A percentile compares a stretch with the other conserved stretches of the same genome.
phyloP scores from a whole-genome alignment of 1,139 yeast genomes.

The Yamadazyma pseudoaaseri region DNA sequence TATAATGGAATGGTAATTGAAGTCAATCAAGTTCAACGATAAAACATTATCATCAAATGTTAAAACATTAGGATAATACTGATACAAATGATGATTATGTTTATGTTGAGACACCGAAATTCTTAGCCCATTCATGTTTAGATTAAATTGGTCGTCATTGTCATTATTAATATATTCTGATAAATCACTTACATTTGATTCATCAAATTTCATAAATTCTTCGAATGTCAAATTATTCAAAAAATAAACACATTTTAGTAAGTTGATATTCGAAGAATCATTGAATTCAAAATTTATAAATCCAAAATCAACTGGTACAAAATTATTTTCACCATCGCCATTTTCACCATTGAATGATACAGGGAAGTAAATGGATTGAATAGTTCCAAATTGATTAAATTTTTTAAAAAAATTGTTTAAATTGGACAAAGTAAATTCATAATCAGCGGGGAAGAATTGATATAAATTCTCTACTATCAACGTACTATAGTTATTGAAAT shows the following conservation, averaged over 20 bases:
- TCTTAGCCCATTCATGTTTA: slow-evolving; percentile 15
- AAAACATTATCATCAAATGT: slow-evolving; percentile 7
- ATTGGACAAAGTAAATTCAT: slow-evolving; percentile 13
- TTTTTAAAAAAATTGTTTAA: slow-evolving; percentile 26
- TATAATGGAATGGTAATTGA: slow-evolving; percentile 9
- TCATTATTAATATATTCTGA: slow-evolving; percentile 14
- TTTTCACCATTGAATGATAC: neutral
- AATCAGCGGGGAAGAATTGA: slow-evolving; percentile 24
- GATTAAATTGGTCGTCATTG: slow-evolving; percentile 29
- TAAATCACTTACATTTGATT: slow-evolving; percentile 15
- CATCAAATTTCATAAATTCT: slow-evolving; percentile 22
- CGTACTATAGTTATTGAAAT: slow-evolving; percentile 31
- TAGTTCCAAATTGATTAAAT: slow-evolving; percentile 36
- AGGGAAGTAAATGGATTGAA: slow-evolving; percentile 49
- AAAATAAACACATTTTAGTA: slow-evolving; percentile 31
- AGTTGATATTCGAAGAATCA: slow-evolving; percentile 19
- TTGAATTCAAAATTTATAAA: slow-evolving; percentile 26
- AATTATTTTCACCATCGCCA: slow-evolving; percentile 13
- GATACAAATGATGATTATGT: slow-evolving; percentile 33
- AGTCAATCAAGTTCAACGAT: slow-evolving; percentile 5
- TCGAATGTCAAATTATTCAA: slow-evolving; percentile 27
- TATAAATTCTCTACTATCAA: slow-evolving; percentile 46
- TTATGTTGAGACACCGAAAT: slow-evolving; percentile 41
- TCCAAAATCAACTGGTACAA: slow-evolving; percentile 26
- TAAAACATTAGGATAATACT: slow-evolving; percentile 14